Evolutionary conservation across 108 stramenopile genomes (phyloP).

Genomic region (Cyclotella atomus): DNA sequence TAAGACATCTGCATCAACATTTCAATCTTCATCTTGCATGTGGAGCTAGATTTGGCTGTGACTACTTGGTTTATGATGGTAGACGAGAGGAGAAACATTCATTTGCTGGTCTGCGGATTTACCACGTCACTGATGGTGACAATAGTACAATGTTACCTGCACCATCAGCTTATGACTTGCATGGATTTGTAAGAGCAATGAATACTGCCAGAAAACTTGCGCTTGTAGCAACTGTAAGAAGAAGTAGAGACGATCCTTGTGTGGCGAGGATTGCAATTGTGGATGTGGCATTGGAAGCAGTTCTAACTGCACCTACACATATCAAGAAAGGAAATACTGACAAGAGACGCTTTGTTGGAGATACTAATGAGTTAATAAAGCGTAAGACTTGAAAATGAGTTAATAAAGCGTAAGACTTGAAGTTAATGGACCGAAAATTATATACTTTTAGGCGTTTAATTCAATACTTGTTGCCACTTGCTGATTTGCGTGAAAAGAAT

Average conservation of each 20-base stretch:
- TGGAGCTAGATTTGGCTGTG: constrained; percentile 88
- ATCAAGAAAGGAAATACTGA: constrained; percentile 43
- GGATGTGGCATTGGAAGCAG: constrained; percentile 79
- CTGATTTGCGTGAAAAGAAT: constrained; percentile 74
- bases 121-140: constrained; percentile 17
- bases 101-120: constrained; percentile 86
- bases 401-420: too few relatives aligned
- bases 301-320: constrained; percentile 63
- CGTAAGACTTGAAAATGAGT: not conserved
- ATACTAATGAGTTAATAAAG: constrained; percentile 1
- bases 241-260: constrained; percentile 10
- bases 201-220: constrained; percentile 89
- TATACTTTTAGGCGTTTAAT: too few relatives aligned
- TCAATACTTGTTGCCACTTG: constrained; percentile 76
- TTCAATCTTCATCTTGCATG: constrained; percentile 69
- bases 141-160: constrained; percentile 38
- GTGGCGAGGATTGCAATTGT: constrained; percentile 62
- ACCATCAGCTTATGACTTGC: constrained; percentile 75
- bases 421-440: too few relatives aligned
- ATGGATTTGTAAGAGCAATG: constrained; percentile 77
- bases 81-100: constrained; percentile 79
- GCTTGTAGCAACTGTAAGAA: constrained; percentile 68
- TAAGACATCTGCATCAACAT: constrained; percentile 58
- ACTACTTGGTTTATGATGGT: constrained; percentile 86
- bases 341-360: constrained; percentile 33